Evolutionary conservation across 139 green algal species (phyloP).

Genomic region (Chlorella sp.): DNA sequence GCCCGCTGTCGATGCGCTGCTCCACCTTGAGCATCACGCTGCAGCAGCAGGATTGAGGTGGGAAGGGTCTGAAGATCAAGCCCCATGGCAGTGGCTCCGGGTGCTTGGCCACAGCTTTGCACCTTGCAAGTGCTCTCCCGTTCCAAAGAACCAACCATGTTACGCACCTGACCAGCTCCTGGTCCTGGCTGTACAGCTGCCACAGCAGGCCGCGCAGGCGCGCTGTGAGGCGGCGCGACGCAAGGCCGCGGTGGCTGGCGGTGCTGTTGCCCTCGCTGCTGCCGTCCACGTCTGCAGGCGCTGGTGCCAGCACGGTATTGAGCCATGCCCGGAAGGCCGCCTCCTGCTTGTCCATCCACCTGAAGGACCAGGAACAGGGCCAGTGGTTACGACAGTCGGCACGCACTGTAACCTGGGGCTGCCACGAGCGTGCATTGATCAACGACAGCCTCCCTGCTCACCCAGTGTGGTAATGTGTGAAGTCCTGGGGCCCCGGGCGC

Average conservation of each 20-base stretch:
- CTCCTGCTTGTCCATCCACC: slow-evolving; percentile 78
- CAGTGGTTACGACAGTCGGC: no score
- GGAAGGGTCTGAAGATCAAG: no score
- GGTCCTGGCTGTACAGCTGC: slow-evolving; percentile 53
- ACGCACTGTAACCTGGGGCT: no score
- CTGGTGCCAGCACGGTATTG: slow-evolving; percentile 64
- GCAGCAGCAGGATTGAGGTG: neutral
- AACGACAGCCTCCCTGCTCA: neutral
- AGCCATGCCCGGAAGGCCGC: slow-evolving; percentile 72
- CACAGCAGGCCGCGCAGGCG: slow-evolving; percentile 45
- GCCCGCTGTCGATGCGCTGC: slow-evolving; percentile 58
- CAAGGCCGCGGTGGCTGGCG: neutral
- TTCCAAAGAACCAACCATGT: no score
- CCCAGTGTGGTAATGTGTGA: slow-evolving; percentile 26
- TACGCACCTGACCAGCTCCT: slow-evolving; percentile 35
- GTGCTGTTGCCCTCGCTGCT: neutral
- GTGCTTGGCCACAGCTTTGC: no score
- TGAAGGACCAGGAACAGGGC: neutral
- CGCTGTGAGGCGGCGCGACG: slow-evolving; percentile 29
- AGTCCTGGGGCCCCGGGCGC: neutral
- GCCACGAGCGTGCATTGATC: no score
- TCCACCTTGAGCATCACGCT: slow-evolving; percentile 69
- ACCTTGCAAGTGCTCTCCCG: no score
- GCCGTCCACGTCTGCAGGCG: neutral
- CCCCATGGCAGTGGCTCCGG: no score